These are phyloP conservation scores for Aspergillus texensis DNA, from an alignment of 2,329 filamentous ascomycete genomes.

Conservation along the genomic window DNA sequence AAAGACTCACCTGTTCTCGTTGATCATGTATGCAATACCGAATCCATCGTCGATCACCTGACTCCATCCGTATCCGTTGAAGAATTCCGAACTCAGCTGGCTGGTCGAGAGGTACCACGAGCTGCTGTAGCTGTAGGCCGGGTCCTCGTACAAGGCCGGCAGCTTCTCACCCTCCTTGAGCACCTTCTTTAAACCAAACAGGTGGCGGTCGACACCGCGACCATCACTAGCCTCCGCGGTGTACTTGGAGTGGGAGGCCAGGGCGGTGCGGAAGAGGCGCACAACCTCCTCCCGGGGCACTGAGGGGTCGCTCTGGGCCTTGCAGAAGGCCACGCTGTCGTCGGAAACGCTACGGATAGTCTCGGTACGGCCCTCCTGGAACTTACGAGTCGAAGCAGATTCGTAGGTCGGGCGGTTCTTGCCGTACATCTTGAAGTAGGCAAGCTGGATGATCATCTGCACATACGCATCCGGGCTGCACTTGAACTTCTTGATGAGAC, in stretches of 20 bases:
- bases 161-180: slow-evolving; percentile 77
- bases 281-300: slow-evolving; percentile 67
- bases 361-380: slow-evolving; percentile 95
- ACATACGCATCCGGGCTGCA: slow-evolving; percentile 97
- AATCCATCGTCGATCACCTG: slow-evolving; percentile 96
- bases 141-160: slow-evolving; percentile 83
- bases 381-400: slow-evolving; percentile 89
- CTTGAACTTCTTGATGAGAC: slow-evolving; percentile 98
- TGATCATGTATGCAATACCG: slow-evolving; percentile 99
- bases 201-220: slow-evolving; percentile 90
- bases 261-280: slow-evolving; percentile 77
- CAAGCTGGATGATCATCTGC: slow-evolving; percentile 97
- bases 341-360: slow-evolving; percentile 92
- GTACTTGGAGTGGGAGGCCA: slow-evolving; percentile 84
- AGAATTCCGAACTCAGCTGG: slow-evolving; percentile 94
- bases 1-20: slow-evolving; percentile 78
- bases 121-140: slow-evolving; percentile 78
- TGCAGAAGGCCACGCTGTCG: slow-evolving; percentile 87
- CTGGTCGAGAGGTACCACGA: slow-evolving; percentile 89
- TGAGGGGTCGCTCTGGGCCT: slow-evolving; percentile 74
- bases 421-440: slow-evolving; percentile 99
- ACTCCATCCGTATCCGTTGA: slow-evolving; percentile 98
- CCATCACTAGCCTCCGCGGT: slow-evolving; percentile 87
- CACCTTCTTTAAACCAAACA: slow-evolving; percentile 96
- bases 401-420: slow-evolving; percentile 98